A percentile compares a stretch with the other conserved stretches of the same genome.
Evolutionary conservation across 2,329 filamentous ascomycete species (phyloP).

Genomic region (Phyllosticta paracitricarpa): DNA sequence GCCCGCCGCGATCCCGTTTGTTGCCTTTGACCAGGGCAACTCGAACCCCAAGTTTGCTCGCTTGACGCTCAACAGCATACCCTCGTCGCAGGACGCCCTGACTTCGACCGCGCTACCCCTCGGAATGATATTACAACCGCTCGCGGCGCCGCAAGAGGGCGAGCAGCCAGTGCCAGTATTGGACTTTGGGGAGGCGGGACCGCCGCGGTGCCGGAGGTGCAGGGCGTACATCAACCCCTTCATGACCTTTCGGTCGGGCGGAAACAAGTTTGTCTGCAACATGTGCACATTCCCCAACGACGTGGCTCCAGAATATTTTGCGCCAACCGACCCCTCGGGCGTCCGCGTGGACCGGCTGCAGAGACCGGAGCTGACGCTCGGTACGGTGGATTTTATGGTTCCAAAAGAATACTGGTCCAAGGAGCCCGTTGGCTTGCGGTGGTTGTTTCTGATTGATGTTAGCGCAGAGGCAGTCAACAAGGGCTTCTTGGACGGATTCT

Average conservation of each 20-base stretch:
- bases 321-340: slow-evolving; percentile 77
- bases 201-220: slow-evolving; percentile 85
- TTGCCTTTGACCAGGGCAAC: slow-evolving; percentile 94
- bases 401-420: slow-evolving; percentile 99
- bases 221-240: slow-evolving; percentile 97
- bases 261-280: slow-evolving; percentile 96
- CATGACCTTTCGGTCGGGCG: slow-evolving; percentile 91
- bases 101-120: slow-evolving; percentile 73
- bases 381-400: slow-evolving; percentile 92
- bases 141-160: slow-evolving; percentile 72
- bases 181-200: slow-evolving; percentile 86
- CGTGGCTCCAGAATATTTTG: slow-evolving; percentile 84
- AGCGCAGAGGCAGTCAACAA: slow-evolving; percentile 85
- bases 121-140: slow-evolving; percentile 77
- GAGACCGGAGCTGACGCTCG: slow-evolving; percentile 77
- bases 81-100: slow-evolving; percentile 69
- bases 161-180: slow-evolving; percentile 83
- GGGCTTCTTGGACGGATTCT: slow-evolving; percentile 82
- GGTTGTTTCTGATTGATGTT: slow-evolving; percentile 87
- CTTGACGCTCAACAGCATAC: slow-evolving; percentile 88
- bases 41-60: slow-evolving; percentile 89
- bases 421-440: slow-evolving; percentile 77
- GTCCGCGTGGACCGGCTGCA: slow-evolving; percentile 80
- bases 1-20: slow-evolving; percentile 76
- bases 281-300: slow-evolving; percentile 97